Conservation (phyloP, 768 basidiomycete genomes). For the Boletus huronensis region DNA sequence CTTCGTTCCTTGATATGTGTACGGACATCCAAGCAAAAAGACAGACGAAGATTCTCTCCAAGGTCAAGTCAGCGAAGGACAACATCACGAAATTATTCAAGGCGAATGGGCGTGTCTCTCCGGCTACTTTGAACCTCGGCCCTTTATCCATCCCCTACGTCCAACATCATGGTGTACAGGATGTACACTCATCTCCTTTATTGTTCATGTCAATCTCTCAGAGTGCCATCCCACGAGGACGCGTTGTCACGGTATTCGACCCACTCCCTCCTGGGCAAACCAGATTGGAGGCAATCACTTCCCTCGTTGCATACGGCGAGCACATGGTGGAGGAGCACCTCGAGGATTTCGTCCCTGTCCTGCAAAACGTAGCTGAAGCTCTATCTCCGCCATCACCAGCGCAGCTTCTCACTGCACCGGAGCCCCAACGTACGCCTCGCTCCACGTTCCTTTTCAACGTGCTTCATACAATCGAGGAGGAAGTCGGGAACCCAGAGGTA, state of each 20-base stretch:
- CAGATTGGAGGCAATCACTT: not conserved
- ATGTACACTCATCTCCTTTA: not conserved
- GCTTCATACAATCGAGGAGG: not conserved
- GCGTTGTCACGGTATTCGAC: not conserved
- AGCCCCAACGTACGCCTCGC: not conserved
- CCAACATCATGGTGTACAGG: not conserved
- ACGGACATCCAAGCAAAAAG: not conserved
- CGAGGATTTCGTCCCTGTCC: not conserved
- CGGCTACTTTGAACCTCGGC: not conserved
- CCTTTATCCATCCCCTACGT: not conserved
- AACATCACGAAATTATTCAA: slow-evolving; percentile 6
- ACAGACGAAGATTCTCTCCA: slow-evolving; percentile 1
- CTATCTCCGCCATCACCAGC: not conserved
- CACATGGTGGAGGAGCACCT: not conserved
- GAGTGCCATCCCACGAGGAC: not conserved
- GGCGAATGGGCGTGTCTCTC: not conserved
- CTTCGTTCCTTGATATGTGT: not conserved
- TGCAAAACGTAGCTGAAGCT: not conserved
- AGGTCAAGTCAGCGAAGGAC: slow-evolving; percentile 5
- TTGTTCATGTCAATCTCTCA: not conserved
- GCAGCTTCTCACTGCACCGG: not conserved
- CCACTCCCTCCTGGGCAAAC: not conserved
- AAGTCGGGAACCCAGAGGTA: not conserved
- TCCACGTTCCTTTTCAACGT: not conserved
- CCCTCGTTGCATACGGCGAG: not conserved